A percentile compares a stretch with the other conserved stretches of the same genome.
Conservation (phyloP, 2,329 filamentous ascomycete species). For the Coniosporium tulheliwenetii region DNA sequence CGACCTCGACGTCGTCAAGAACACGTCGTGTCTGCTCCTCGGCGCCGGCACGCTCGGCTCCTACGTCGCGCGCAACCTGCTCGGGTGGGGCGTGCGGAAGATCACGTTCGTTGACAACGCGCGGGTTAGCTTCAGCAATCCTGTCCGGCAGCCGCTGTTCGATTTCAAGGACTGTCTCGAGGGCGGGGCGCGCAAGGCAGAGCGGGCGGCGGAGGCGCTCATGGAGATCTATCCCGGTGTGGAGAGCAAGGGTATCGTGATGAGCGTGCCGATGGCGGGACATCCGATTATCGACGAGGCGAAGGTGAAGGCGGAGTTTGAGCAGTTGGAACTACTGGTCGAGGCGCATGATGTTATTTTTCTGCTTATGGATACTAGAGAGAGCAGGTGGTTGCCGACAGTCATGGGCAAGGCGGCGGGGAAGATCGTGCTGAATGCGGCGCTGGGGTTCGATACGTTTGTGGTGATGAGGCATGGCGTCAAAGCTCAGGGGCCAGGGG, state of each 20-base stretch:
- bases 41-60: constrained; percentile 88
- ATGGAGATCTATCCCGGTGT: constrained; percentile 83
- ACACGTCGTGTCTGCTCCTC: constrained; percentile 76
- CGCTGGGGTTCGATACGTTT: constrained; percentile 89
- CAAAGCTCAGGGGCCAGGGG: constrained; percentile 24
- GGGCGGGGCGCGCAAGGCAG: constrained; percentile 73
- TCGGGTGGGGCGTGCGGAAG: constrained; percentile 91
- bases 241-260: constrained; percentile 59
- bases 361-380: constrained; percentile 90
- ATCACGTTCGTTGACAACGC: constrained; percentile 95
- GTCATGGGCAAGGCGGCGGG: constrained; percentile 86
- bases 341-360: constrained; percentile 84
- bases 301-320: constrained; percentile 58
- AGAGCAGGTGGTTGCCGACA: constrained; percentile 89
- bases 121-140: constrained; percentile 87
- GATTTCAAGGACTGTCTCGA: constrained; percentile 76
- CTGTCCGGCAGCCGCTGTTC: constrained; percentile 86
- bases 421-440: constrained; percentile 95
- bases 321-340: constrained; percentile 58
- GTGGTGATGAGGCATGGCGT: constrained; percentile 94
- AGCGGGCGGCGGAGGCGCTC: constrained; percentile 63
- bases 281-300: constrained; percentile 67
- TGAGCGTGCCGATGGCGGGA: constrained; percentile 90
- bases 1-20: constrained; percentile 76
- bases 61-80: constrained; percentile 79